Percentiles rank a stretch among this genome's conserved stretches.
phyloP scores from a whole-genome alignment of 2,329 filamentous ascomycete genomes.

The Curvularia eragrostidis region DNA sequence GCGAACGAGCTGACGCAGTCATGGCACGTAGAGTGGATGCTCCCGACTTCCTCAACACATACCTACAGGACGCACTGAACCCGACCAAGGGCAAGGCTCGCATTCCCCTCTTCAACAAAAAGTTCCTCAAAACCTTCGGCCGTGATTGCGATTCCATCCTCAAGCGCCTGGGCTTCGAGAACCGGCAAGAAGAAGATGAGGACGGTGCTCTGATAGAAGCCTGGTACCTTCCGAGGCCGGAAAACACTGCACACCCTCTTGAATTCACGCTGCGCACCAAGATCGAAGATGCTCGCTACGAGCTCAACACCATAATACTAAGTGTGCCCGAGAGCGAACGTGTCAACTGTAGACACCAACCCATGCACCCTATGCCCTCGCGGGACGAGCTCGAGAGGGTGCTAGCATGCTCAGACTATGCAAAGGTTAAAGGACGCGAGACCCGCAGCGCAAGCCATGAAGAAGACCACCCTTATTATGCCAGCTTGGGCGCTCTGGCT shows the following conservation, averaged over 20 bases:
- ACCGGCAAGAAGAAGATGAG: slow-evolving; percentile 40
- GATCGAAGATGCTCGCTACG: slow-evolving; percentile 66
- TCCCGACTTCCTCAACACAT: slow-evolving; percentile 63
- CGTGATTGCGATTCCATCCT: slow-evolving; percentile 66
- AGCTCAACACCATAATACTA: slow-evolving; percentile 62
- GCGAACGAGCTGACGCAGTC: slow-evolving; percentile 61
- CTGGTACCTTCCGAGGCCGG: slow-evolving; percentile 45
- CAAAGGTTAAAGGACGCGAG: slow-evolving; percentile 33
- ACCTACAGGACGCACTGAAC: slow-evolving; percentile 65
- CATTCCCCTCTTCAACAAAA: slow-evolving; percentile 67
- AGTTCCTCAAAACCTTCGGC: slow-evolving; percentile 69
- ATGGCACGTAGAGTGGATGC: slow-evolving; percentile 62
- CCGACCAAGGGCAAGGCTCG: slow-evolving; percentile 58
- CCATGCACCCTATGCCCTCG: slow-evolving; percentile 46
- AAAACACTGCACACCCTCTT: slow-evolving; percentile 27
- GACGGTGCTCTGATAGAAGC: slow-evolving; percentile 39
- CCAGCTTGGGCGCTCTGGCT: slow-evolving; percentile 66
- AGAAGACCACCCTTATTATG: slow-evolving; percentile 59
- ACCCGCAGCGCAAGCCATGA: slow-evolving; percentile 41
- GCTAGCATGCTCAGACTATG: slow-evolving; percentile 48
- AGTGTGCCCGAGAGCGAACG: slow-evolving; percentile 45
- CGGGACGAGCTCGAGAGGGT: slow-evolving; percentile 49
- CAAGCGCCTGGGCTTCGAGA: slow-evolving; percentile 63
- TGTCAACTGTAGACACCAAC: slow-evolving; percentile 35
- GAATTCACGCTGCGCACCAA: slow-evolving; percentile 32